A percentile compares a stretch with the other conserved stretches of the same genome.
phyloP scores from a whole-genome alignment of 306 rosid genomes.

The Mimosa bimucronata region DNA sequence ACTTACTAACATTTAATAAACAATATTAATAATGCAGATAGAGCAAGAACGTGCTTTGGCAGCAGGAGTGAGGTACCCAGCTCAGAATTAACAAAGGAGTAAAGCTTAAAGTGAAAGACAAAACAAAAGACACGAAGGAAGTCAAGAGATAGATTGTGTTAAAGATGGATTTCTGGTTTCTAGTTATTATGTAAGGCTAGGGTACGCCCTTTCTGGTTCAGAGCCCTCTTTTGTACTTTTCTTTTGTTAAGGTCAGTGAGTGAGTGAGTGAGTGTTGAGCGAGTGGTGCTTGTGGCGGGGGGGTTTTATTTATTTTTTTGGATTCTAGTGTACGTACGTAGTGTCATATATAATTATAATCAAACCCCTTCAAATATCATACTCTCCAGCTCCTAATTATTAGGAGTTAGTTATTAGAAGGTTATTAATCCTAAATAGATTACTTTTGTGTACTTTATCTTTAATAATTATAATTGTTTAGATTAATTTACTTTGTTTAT shows the following conservation, averaged over 20 bases:
- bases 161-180: background rate
- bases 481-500: too few species aligned
- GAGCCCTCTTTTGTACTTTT: background rate
- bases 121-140: background rate
- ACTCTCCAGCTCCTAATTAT: too few species aligned
- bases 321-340: background rate
- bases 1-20: background rate
- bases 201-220: slow-evolving; percentile 11
- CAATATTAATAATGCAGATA: slow-evolving; percentile 48
- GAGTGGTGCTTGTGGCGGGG: background rate
- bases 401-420: too few species aligned
- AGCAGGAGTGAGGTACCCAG: slow-evolving; percentile 85
- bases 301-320: background rate
- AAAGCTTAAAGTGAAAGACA: background rate
- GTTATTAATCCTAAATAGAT: too few species aligned
- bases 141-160: too few species aligned
- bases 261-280: too few species aligned
- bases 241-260: background rate
- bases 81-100: slow-evolving; percentile 43
- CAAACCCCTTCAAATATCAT: too few species aligned
- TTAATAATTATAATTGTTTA: too few species aligned
- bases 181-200: background rate
- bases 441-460: too few species aligned
- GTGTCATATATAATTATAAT: too few species aligned
- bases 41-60: slow-evolving; percentile 87